Evolutionary conservation across 441 rosid genomes (phyloP).

Genomic region (Populus hybrid): DNA sequence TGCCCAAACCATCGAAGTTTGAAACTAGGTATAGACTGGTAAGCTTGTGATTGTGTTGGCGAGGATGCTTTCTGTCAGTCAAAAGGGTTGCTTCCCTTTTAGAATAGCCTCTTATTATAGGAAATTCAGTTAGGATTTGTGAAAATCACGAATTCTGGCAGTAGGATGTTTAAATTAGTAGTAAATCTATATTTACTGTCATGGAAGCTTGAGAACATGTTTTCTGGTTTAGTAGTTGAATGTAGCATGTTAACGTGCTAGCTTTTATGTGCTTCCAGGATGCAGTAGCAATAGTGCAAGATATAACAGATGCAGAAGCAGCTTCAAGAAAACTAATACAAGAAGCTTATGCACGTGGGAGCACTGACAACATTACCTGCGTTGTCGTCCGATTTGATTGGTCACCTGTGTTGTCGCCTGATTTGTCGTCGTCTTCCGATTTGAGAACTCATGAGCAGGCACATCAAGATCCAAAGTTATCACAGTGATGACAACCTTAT

Average conservation of each 20-base stretch:
- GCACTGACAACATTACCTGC: conserved; percentile 83
- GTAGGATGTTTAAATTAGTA: background rate
- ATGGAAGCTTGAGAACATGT: background rate
- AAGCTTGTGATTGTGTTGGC: background rate
- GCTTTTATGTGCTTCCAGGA: conserved; percentile 44
- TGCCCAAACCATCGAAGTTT: background rate
- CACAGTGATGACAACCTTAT: background rate
- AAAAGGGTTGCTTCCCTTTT: background rate
- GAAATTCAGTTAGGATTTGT: background rate
- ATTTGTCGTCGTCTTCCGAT: conserved; percentile 46
- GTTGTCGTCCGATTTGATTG: conserved; percentile 61
- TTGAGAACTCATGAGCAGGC: conserved; percentile 32
- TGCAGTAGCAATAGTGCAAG: conserved; percentile 50
- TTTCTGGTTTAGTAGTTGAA: background rate
- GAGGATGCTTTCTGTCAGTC: background rate
- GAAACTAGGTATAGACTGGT: background rate
- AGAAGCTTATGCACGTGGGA: conserved; percentile 68
- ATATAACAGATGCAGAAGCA: conserved; percentile 57
- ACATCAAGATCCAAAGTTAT: conserved; percentile 3
- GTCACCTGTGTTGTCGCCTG: conserved; percentile 26
- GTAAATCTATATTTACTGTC: background rate
- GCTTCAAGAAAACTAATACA: conserved; percentile 63
- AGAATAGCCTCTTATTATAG: background rate
- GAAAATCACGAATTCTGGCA: background rate
- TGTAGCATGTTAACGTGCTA: conserved; percentile 6